Base-by-base conservation (phyloP, 1,284 basidiomycete genomes). In the Exobasidium rhododendri region DNA sequence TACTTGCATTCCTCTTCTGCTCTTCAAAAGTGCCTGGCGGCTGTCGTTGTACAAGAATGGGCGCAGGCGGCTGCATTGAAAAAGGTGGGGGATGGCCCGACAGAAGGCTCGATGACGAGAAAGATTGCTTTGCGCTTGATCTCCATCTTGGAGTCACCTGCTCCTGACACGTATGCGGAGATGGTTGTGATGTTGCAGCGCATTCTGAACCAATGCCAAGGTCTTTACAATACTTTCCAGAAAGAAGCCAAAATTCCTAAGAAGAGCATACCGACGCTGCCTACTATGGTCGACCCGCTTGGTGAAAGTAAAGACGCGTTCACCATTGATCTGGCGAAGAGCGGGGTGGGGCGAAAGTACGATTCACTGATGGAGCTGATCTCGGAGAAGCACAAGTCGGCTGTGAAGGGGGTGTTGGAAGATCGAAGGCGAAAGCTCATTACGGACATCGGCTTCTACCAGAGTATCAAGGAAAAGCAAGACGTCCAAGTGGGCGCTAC, bases 31-130 rank as follows among this genome's bases (percentile, higher is more conserved):
- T 89, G 94, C 78, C 82, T 98, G 30, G 83, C 89, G 2, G 88
- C 91, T 3, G 86, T 91, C 35, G 85, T 97, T 68, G 82, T 93
- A 1, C 92, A 97, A 79, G 92, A 97, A 82, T 98, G 94, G 96
- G 91, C 93, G 0, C 66, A 63, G 32, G 62, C 62, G 5, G 44
- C 43, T 4, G 6, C 43, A 22, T n/a, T 55, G 30, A 58, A 20
- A 43, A 28, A 24, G 4, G 20, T 17, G 26, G 20, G n/a, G 20
- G 13, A 46, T 44, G 11, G 17, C 31, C 14, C 7, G 14, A 32
- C n/a, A 57, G 10, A 68, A 67, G 49, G 26, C 64, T n/a, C 10
- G 17, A 35, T 64, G 14, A 61, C 67, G 29, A 26, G 61, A 51
- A 50, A 61, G 55, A 44, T 94, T 55, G 86, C 87, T 55, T 68